phyloP scores from a whole-genome alignment of 495 filamentous ascomycete genomes.

The Aspergillus indologenus region DNA sequence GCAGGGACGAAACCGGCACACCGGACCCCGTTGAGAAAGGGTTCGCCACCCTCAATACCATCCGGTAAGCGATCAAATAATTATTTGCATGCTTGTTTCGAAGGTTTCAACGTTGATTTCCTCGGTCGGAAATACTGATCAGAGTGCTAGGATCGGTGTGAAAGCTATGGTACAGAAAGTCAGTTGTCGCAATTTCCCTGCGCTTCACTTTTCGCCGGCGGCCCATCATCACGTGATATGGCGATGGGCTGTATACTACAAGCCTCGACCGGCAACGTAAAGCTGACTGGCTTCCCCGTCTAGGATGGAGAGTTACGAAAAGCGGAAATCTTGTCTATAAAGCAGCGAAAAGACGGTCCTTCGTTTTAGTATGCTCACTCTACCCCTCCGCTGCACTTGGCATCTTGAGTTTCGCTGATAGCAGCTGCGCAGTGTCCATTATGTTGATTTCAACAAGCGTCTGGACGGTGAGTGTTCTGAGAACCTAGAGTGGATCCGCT shows the following conservation, averaged over 20 bases:
- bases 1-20: constrained; percentile 51
- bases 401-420: constrained; percentile 17
- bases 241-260: neutral
- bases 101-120: constrained; percentile 25
- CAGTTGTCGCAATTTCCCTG: constrained; percentile 41
- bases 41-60: constrained; percentile 72
- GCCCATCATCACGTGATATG: constrained; percentile 39
- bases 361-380: constrained; percentile 67
- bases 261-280: neutral
- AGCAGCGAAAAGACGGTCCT: constrained; percentile 75
- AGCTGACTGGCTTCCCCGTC: constrained; percentile 17
- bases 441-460: constrained; percentile 99
- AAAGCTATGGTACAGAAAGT: constrained; percentile 73
- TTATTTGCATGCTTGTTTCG: constrained; percentile 3
- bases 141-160: constrained; percentile 59
- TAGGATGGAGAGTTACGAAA: constrained; percentile 82
- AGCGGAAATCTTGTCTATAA: constrained; percentile 89
- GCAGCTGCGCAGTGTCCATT: constrained; percentile 67
- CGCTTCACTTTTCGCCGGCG: constrained; percentile 14
- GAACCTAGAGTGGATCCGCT: neutral
- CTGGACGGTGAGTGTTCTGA: constrained; percentile 58
- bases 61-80: constrained; percentile 53
- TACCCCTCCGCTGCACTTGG: neutral
- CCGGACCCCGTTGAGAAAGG: constrained; percentile 70
- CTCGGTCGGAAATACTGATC: constrained; percentile 48